These are phyloP conservation scores for Botrytis porri DNA, from an alignment of 2,329 filamentous ascomycete species.

Conservation along the genomic window DNA sequence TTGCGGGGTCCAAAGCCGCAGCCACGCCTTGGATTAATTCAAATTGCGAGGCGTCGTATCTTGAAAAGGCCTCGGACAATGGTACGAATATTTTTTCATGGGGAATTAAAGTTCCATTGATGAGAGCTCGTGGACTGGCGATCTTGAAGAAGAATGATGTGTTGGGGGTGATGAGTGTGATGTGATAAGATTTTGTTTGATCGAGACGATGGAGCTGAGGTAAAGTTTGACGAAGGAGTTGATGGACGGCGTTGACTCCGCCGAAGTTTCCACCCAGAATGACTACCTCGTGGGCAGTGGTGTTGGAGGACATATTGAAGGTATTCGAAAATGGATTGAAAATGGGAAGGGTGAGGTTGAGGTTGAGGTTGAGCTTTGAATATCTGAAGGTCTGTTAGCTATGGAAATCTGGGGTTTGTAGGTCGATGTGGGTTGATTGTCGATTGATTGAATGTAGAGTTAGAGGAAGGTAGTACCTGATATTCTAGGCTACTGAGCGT, in stretches of 20 bases:
- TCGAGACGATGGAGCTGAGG: constrained; percentile 40
- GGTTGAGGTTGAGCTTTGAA: background rate
- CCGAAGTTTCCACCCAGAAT: constrained; percentile 52
- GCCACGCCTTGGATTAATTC: constrained; percentile 45
- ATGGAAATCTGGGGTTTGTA: background rate
- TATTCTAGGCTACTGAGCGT: background rate
- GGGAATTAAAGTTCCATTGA: constrained; percentile 45
- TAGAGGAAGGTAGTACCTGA: background rate
- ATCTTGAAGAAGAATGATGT: constrained; percentile 44
- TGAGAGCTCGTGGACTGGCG: constrained; percentile 47
- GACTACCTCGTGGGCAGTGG: constrained; percentile 40
- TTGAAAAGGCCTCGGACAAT: constrained; percentile 41
- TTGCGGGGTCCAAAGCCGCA: constrained; percentile 38
- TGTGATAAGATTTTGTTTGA: constrained; percentile 37
- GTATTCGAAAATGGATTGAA: background rate
- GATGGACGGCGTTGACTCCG: constrained; percentile 50
- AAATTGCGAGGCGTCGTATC: constrained; percentile 42
- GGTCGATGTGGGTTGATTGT: background rate
- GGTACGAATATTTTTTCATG: constrained; percentile 46
- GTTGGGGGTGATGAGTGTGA: constrained; percentile 46
- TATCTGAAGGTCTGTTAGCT: background rate
- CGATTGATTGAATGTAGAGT: background rate
- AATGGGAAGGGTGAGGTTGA: background rate
- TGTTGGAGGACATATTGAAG: constrained; percentile 13
- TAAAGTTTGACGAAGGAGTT: constrained; percentile 50